Evolutionary conservation across 2,329 filamentous ascomycete species (phyloP), one percentile per base, ranked within the genome.

Genomic region (Trichoderma brevicompactum): DNA sequence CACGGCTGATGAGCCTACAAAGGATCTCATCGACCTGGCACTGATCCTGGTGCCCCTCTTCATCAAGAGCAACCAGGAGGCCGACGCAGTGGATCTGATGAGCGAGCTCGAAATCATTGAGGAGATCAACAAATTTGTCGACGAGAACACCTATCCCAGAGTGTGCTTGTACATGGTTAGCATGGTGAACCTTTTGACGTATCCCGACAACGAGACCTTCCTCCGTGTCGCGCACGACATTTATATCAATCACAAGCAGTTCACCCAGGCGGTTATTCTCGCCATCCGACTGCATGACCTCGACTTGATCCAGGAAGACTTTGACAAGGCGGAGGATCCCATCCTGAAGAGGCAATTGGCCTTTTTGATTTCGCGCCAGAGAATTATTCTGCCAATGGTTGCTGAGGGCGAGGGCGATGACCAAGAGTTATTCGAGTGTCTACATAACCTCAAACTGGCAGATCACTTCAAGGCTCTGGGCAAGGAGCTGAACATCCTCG

Each of bases 101-200:
- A 97, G 93, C 76, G 96, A 99, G 80, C 83, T 99, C 66, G 95
- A 99, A 80, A 97, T 97, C 76, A 98, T 99, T 71, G 92, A 97
- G 74, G 83, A 94, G 74, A 91, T 99, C 52, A 89, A 92, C 65
- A 86, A 92, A 70, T 96, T 94, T 73, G 85, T 99, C 60, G 95
- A 99, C 77, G 90, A 96, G 77, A 90, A 98, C 79, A 98, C 94
- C 32, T 99, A 96, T 77, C 84, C 91, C 60, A 85, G 95, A 74
- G 95, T 97, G 64, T 98, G 95, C 76, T 81, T 99, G 71, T 99
- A 99, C 81, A 97, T 99, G 90, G 92, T 96, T 72, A 96, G 92
- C 82, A 98, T 98, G 92, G 95, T 99, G 71, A 96, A 95, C 75
- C 87, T 99, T 19, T 88, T 99, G 77, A 97, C 95, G 62, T 98